A percentile compares a stretch with the other conserved stretches of the same genome.
phyloP scores from a whole-genome alignment of 768 basidiomycete species.

The Heimioporus sp. region DNA sequence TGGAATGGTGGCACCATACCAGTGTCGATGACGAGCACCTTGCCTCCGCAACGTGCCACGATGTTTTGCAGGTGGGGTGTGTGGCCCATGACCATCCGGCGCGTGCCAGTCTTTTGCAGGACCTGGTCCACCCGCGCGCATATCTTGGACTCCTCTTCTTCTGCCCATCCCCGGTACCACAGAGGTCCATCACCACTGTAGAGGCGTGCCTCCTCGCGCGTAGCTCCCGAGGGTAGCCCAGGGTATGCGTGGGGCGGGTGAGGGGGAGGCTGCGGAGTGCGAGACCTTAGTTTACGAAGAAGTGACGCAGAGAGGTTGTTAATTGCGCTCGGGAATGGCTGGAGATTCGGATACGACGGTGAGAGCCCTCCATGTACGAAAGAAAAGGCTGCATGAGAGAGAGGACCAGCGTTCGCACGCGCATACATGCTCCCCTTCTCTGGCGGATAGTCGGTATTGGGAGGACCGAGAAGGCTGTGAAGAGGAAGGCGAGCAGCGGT shows the following conservation, averaged over 20 bases:
- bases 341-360: slow-evolving; percentile 68
- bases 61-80: slow-evolving; percentile 91
- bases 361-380: slow-evolving; percentile 94
- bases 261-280: slow-evolving; percentile 63
- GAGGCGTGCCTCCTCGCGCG: slow-evolving; percentile 62
- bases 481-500: slow-evolving; percentile 79
- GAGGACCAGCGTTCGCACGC: slow-evolving; percentile 39
- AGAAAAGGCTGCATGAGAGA: slow-evolving; percentile 80
- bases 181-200: slow-evolving; percentile 81
- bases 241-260: slow-evolving; percentile 79
- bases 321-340: slow-evolving; percentile 82
- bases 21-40: slow-evolving; percentile 94
- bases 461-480: slow-evolving; percentile 64
- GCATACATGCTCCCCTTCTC: slow-evolving; percentile 26
- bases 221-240: slow-evolving; percentile 65
- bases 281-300: slow-evolving; percentile 65
- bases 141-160: slow-evolving; percentile 61
- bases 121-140: slow-evolving; percentile 75
- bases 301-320: slow-evolving; percentile 73
- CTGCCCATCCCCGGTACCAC: slow-evolving; percentile 96
- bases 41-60: slow-evolving; percentile 83
- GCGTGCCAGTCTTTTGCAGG: slow-evolving; percentile 70
- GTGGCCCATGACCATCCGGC: slow-evolving; percentile 94
- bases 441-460: slow-evolving; percentile 60
- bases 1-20: slow-evolving; percentile 40